Evolutionary conservation across 495 filamentous ascomycete genomes (phyloP).

Genomic region (Neurospora sp.): DNA sequence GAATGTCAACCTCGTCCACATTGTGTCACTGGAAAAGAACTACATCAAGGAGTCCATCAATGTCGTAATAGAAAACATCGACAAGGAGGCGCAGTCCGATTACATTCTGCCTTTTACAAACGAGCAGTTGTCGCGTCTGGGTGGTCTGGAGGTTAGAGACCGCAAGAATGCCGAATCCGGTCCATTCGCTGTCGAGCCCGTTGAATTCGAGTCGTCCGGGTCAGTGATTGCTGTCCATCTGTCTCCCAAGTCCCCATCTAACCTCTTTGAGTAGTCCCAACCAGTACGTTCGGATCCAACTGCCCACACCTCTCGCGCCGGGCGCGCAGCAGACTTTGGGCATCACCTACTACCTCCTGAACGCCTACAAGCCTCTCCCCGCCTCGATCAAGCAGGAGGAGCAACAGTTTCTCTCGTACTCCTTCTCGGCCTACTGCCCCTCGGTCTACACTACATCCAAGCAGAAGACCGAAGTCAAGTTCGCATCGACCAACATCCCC

Average conservation of each 20-base stretch:
- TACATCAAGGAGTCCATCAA: constrained; percentile 86
- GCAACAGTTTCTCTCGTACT: constrained; percentile 74
- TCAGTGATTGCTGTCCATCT: constrained; percentile 15
- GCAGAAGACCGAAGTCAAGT: constrained; percentile 95
- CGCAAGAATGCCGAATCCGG: constrained; percentile 65
- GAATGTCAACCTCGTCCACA: constrained; percentile 81
- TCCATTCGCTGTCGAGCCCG: constrained; percentile 56
- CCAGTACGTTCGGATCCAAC: constrained; percentile 74
- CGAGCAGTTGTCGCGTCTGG: constrained; percentile 61
- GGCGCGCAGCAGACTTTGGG: constrained; percentile 72
- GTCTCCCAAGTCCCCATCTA: not conserved
- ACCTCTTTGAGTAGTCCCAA: constrained; percentile 44
- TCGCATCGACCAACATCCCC: constrained; percentile 64
- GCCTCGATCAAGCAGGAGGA: constrained; percentile 69
- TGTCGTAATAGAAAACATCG: constrained; percentile 83
- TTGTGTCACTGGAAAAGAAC: constrained; percentile 83
- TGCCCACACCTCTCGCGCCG: constrained; percentile 63
- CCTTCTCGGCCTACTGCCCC: constrained; percentile 69
- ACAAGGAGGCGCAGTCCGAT: constrained; percentile 60
- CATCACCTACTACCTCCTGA: constrained; percentile 72
- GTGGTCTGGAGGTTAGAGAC: constrained; percentile 81
- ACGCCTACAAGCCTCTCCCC: constrained; percentile 66
- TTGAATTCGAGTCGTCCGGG: constrained; percentile 55
- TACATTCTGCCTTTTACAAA: constrained; percentile 82
- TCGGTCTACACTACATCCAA: constrained; percentile 77